Percentiles rank a stretch among this genome's conserved stretches.
Conservation (phyloP, 2,329 filamentous ascomycete genomes). For the Alternaria sp. region DNA sequence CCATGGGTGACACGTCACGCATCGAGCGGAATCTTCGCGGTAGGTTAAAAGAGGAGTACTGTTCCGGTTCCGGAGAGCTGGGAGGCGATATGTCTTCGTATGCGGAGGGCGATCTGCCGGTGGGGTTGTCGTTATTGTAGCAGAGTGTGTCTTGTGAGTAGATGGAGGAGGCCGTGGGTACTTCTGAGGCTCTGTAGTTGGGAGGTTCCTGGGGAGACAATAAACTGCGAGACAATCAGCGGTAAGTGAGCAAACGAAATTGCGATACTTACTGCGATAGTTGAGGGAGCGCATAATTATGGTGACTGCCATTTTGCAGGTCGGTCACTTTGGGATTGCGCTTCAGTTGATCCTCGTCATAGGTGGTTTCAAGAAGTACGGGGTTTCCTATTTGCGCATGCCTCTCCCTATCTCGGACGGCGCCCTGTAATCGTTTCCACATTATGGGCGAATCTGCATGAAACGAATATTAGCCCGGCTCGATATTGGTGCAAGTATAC, state of each 20-base stretch:
- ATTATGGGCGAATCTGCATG: conserved; percentile 42
- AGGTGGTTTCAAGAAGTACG: conserved; percentile 53
- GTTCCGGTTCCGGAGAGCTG: conserved; percentile 48
- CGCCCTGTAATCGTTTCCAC: conserved; percentile 62
- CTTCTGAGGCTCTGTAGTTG: conserved; percentile 34
- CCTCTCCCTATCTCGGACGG: conserved; percentile 51
- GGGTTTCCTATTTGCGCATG: conserved; percentile 51
- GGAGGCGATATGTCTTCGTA: conserved; percentile 47
- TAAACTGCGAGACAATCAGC: conserved; percentile 18
- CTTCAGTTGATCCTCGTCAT: conserved; percentile 54
- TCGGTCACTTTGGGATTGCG: conserved; percentile 41
- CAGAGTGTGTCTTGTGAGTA: conserved; percentile 64
- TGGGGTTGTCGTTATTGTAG: conserved; percentile 30
- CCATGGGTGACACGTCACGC: conserved; percentile 50
- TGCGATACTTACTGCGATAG: conserved; percentile 31
- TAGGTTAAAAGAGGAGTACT: conserved; percentile 19
- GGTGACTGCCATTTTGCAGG: conserved; percentile 36
- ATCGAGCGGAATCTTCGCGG: conserved; percentile 42
- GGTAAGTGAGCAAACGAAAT: background rate
- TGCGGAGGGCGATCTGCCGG: conserved; percentile 24
- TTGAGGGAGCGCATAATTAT: conserved; percentile 28
- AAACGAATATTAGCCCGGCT: conserved; percentile 34
- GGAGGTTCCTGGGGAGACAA: conserved; percentile 31
- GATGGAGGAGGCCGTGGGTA: conserved; percentile 59
- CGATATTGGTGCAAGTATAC: conserved; percentile 2